These are phyloP conservation scores for Stemphylium beticola DNA, from an alignment of 2,329 filamentous ascomycete species.

Conservation along the genomic window DNA sequence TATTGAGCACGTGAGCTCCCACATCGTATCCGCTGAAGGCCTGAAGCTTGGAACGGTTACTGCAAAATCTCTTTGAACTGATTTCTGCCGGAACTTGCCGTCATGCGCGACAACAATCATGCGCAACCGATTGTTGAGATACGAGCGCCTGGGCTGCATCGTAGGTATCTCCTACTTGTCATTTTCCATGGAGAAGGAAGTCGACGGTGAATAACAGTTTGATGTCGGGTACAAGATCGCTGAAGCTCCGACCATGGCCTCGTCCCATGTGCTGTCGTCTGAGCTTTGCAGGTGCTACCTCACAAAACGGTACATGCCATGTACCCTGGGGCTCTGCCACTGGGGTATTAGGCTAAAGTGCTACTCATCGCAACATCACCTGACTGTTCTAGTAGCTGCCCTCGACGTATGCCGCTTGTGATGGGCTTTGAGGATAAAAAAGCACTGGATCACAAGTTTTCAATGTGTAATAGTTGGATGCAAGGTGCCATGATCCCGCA, in stretches of 20 bases:
- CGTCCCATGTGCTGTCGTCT: constrained; percentile 9
- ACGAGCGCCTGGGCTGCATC: background rate
- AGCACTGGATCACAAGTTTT: background rate
- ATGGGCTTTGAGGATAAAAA: background rate
- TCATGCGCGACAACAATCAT: background rate
- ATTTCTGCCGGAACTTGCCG: background rate
- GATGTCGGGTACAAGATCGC: constrained; percentile 1
- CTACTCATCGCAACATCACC: constrained; percentile 9
- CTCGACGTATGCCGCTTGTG: background rate
- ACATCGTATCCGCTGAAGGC: background rate
- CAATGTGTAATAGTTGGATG: background rate
- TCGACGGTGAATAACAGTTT: background rate
- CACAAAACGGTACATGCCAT: constrained; percentile 2
- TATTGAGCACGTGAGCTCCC: background rate
- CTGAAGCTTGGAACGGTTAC: background rate
- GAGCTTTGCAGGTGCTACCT: constrained; percentile 8
- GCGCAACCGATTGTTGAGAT: constrained; percentile 1
- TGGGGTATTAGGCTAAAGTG: constrained; percentile 20
- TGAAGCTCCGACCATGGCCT: constrained; percentile 6
- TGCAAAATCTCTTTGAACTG: background rate
- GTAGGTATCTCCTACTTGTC: constrained; percentile 3
- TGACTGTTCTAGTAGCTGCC: constrained; percentile 11
- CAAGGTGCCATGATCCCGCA: background rate
- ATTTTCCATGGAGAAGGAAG: background rate
- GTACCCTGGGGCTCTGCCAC: constrained; percentile 10